Conservation (phyloP, 2,329 filamentous ascomycete species). For the Ceratocystis diversiconidia region DNA sequence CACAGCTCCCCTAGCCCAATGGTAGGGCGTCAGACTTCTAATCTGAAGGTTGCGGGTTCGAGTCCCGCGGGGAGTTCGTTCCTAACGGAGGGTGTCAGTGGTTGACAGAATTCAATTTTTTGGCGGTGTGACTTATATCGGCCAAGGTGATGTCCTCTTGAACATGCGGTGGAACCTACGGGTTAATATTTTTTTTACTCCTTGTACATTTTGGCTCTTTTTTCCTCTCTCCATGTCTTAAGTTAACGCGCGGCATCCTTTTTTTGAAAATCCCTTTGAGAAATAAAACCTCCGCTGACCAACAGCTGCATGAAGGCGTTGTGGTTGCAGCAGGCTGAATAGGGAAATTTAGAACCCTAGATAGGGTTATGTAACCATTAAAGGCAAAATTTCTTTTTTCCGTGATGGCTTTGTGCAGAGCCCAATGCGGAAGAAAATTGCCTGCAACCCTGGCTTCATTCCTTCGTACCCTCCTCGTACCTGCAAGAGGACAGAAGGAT, state of each 20-base stretch:
- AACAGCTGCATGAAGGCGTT: too few relatives aligned
- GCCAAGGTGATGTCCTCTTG: too few relatives aligned
- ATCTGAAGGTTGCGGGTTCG: constrained; percentile 19
- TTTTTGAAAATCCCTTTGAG: neutral
- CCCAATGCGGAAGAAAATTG: too few relatives aligned
- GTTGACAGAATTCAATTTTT: neutral
- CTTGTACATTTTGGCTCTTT: neutral
- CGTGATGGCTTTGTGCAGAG: too few relatives aligned
- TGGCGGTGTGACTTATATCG: neutral
- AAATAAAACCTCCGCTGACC: too few relatives aligned
- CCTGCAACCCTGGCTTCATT: too few relatives aligned
- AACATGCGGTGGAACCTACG: too few relatives aligned
- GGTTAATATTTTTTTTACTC: too few relatives aligned
- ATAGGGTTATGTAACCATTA: too few relatives aligned
- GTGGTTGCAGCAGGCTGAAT: too few relatives aligned
- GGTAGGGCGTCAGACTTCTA: constrained; percentile 19
- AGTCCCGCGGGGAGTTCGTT: constrained; percentile 18
- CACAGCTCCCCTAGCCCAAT: constrained; percentile 18
- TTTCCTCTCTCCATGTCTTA: neutral
- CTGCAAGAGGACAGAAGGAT: neutral
- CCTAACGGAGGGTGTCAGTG: rapidly evolving
- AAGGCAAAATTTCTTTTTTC: too few relatives aligned
- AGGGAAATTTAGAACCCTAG: too few relatives aligned
- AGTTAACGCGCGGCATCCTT: constrained; percentile 3
- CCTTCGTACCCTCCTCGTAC: neutral